Evolutionary conservation across 2,329 filamentous ascomycete species (phyloP).

Genomic region (Lachnellula cervina): DNA sequence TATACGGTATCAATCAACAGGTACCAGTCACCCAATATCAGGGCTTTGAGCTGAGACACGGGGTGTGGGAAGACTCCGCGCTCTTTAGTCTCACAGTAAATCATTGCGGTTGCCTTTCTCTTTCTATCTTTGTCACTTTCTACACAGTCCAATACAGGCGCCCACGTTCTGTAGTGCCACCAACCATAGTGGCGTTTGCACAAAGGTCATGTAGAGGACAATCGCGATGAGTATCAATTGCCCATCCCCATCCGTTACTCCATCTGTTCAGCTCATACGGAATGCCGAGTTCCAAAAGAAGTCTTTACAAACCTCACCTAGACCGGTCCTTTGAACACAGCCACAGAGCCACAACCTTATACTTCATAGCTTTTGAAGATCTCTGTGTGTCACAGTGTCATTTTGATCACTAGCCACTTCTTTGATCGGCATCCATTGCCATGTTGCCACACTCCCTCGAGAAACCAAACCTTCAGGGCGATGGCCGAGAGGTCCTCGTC

Average conservation of each 20-base stretch:
- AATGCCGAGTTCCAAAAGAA: not conserved
- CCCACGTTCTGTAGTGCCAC: not conserved
- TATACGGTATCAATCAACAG: not conserved
- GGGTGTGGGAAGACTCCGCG: not conserved
- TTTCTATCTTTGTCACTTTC: not conserved
- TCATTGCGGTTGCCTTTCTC: not conserved
- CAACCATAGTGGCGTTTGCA: not conserved
- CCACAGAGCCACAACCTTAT: not conserved
- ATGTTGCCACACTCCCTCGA: too few relatives aligned
- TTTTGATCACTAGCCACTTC: not conserved
- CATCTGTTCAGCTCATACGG: not conserved
- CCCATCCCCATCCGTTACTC: not conserved
- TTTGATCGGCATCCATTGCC: not conserved
- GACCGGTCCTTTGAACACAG: not conserved
- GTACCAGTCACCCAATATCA: not conserved
- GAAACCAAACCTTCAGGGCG: too few relatives aligned
- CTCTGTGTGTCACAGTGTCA: too few relatives aligned
- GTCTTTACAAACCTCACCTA: not conserved
- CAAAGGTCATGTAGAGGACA: not conserved
- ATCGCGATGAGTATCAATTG: too few relatives aligned
- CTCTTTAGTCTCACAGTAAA: not conserved
- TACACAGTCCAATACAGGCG: not conserved
- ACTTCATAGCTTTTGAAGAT: not conserved
- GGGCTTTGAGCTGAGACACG: constrained; percentile 7
- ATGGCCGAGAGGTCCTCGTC: too few relatives aligned